phyloP scores from a whole-genome alignment of 2,329 filamentous ascomycete species.

The Cladosporium sp. region DNA sequence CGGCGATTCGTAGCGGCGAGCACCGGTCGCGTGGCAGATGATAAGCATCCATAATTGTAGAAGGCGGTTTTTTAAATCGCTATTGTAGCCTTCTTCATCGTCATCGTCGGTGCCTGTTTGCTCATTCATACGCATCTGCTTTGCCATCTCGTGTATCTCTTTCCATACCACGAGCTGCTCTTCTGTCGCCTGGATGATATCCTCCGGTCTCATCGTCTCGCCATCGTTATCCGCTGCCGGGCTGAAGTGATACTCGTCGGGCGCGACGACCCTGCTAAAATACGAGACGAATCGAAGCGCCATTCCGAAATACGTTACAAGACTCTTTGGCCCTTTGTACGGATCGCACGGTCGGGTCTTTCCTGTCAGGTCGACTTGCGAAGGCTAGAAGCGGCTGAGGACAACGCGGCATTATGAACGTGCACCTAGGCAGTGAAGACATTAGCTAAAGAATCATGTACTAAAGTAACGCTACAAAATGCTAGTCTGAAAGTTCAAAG shows the following conservation, averaged over 20 bases:
- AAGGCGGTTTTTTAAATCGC: conserved; percentile 1
- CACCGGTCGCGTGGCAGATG: conserved; percentile 7
- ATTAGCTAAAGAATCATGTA: too few species aligned
- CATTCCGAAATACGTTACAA: neutral
- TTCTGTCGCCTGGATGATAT: conserved; percentile 2
- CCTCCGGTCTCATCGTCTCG: neutral
- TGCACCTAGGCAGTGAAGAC: too few species aligned
- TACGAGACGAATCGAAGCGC: conserved; percentile 3
- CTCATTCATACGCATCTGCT: neutral
- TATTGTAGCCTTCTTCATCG: neutral
- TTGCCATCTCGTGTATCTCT: neutral
- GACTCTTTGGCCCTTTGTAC: conserved; percentile 1
- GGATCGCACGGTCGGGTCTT: conserved; percentile 12
- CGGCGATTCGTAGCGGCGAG: conserved; percentile 11
- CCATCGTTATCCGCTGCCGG: neutral
- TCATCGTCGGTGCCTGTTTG: neutral
- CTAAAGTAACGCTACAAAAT: too few species aligned
- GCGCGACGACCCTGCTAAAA: neutral
- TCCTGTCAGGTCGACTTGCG: conserved; percentile 4
- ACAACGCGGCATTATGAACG: conserved; percentile 2
- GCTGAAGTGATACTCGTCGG: conserved; percentile 5
- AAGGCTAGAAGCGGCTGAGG: conserved; percentile 11
- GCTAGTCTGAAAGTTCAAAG: too few species aligned
- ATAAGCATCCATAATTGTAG: conserved; percentile 10
- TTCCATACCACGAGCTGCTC: conserved; percentile 3